Conservation (phyloP, 2,329 filamentous ascomycete species). For the Botrytis fragariae region DNA sequence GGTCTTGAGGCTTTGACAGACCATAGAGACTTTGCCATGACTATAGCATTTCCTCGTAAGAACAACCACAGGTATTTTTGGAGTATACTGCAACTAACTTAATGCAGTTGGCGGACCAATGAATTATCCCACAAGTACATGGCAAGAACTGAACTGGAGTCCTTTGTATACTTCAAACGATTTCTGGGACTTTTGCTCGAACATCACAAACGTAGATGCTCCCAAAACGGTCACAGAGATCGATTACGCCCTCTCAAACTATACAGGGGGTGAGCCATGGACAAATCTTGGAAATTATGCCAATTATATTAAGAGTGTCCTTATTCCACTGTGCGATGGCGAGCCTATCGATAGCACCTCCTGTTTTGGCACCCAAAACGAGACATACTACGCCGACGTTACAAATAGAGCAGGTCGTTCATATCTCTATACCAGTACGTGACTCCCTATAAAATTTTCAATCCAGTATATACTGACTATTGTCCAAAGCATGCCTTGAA, state of each 20-base stretch:
- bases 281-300: conserved; percentile 51
- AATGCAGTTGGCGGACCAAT: conserved; percentile 44
- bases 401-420: conserved; percentile 44
- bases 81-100: conserved; percentile 9
- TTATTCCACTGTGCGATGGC: conserved; percentile 45
- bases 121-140: conserved; percentile 50
- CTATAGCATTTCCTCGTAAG: conserved; percentile 46
- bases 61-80: background rate
- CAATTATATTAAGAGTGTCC: conserved; percentile 48
- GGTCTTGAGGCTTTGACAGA: conserved; percentile 46
- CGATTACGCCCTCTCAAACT: conserved; percentile 48
- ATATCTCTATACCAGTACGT: conserved; percentile 48
- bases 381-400: conserved; percentile 45
- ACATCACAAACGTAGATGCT: conserved; percentile 48
- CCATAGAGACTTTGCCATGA: conserved; percentile 47
- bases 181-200: conserved; percentile 53
- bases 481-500: conserved; percentile 44
- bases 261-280: conserved; percentile 51
- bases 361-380: conserved; percentile 45
- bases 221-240: conserved; percentile 45
- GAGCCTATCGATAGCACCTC: conserved; percentile 44
- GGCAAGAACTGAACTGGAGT: conserved; percentile 54
- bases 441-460: background rate
- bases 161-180: conserved; percentile 44
- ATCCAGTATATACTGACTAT: background rate